Percentiles rank a stretch among this genome's conserved stretches.
Conservation (phyloP, 805 yeast genomes). For the Candida xyloterini region DNA sequence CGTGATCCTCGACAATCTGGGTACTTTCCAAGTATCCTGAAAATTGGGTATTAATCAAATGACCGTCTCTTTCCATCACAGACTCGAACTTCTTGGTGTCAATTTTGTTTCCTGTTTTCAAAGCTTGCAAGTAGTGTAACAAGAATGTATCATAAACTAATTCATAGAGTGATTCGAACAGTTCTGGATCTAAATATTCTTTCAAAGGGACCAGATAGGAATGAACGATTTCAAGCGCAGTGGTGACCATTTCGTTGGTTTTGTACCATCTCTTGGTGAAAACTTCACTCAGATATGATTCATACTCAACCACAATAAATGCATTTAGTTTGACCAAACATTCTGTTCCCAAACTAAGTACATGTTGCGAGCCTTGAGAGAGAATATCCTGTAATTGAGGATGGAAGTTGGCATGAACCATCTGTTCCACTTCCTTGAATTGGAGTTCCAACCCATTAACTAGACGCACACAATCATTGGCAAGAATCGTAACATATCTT, state of each 20-base stretch:
- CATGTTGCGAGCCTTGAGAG: conserved; percentile 21
- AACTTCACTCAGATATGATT: conserved; percentile 22
- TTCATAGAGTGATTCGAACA: conserved; percentile 31
- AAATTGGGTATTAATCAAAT: conserved; percentile 51
- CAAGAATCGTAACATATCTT: conserved; percentile 29
- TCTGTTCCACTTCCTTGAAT: conserved; percentile 19
- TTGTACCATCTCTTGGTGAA: conserved; percentile 32
- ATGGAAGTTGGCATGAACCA: conserved; percentile 25
- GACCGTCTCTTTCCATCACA: conserved; percentile 60
- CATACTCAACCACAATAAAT: conserved; percentile 26
- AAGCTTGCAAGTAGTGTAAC: conserved; percentile 32
- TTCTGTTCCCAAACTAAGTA: conserved; percentile 25
- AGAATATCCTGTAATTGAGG: conserved; percentile 20
- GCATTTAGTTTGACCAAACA: conserved; percentile 28
- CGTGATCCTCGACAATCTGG: conserved; percentile 43
- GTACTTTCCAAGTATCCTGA: conserved; percentile 32
- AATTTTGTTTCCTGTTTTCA: conserved; percentile 24
- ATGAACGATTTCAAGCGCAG: conserved; percentile 26
- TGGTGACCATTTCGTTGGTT: conserved; percentile 24
- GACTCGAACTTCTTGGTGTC: conserved; percentile 37
- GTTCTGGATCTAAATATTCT: conserved; percentile 29
- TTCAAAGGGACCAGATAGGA: conserved; percentile 29
- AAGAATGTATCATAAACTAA: conserved; percentile 39
- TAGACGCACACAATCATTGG: conserved; percentile 31
- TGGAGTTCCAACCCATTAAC: conserved; percentile 30